A percentile compares a stretch with the other conserved stretches of the same genome.
Conservation (phyloP, 1,139 yeast genomes). For the Pneumocystis canis region DNA sequence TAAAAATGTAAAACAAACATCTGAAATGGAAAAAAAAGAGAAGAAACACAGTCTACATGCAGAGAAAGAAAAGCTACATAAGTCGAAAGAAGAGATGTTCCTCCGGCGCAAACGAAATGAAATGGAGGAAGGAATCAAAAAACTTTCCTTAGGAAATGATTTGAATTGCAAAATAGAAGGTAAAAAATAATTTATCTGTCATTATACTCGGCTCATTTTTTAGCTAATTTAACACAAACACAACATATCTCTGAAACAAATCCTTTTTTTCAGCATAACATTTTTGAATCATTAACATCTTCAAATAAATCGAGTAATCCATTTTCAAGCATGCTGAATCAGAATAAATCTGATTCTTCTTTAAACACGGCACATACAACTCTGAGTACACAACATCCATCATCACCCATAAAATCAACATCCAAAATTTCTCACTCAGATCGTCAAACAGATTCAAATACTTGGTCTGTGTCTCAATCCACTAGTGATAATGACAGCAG, state of each 20-base stretch:
- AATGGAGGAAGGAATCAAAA: conserved; percentile 22
- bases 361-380: neutral
- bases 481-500: conserved; percentile 9
- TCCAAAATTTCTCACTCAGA: neutral
- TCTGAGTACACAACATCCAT: neutral
- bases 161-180: conserved; percentile 9
- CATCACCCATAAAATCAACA: neutral
- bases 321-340: neutral
- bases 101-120: conserved; percentile 27
- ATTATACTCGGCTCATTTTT: conserved; percentile 6
- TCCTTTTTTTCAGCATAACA: conserved; percentile 4
- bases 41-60: conserved; percentile 24
- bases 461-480: neutral
- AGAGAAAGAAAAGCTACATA: conserved; percentile 48
- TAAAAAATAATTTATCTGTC: conserved; percentile 18
- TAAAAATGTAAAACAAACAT: conserved; percentile 28
- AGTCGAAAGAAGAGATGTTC: conserved; percentile 37
- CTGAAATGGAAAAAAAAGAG: conserved; percentile 19
- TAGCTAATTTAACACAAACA: conserved; percentile 6
- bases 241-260: conserved; percentile 3
- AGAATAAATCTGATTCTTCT: neutral
- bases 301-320: neutral
- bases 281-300: neutral
- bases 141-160: conserved; percentile 12
- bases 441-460: neutral